Conservation (phyloP, 2,329 filamentous ascomycete species). For the Xylaria polymorpha region DNA sequence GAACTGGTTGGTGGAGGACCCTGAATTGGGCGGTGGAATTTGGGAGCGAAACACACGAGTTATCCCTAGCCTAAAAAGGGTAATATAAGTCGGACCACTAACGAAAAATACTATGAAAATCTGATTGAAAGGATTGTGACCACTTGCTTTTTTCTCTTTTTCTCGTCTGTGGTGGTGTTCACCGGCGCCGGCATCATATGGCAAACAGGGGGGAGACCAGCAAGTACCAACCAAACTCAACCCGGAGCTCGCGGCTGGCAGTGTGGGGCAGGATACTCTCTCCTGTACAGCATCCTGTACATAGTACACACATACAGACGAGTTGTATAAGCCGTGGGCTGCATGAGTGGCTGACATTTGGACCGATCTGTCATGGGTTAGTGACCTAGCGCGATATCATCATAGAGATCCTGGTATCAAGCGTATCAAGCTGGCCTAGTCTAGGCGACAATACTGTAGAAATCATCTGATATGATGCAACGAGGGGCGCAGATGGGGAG, state of each 20-base stretch:
- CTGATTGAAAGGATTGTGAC: conserved; percentile 14
- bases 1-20: conserved; percentile 8
- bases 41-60: conserved; percentile 19
- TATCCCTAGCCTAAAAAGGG: conserved; percentile 31
- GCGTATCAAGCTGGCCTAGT: conserved; percentile 14
- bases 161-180: conserved; percentile 13
- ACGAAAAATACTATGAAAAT: conserved; percentile 6
- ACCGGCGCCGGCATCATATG: conserved; percentile 29
- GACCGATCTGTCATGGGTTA: conserved; percentile 33
- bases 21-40: conserved; percentile 10
- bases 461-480: conserved; percentile 11
- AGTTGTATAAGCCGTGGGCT: conserved; percentile 19
- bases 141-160: conserved; percentile 11
- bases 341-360: conserved; percentile 31
- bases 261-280: conserved; percentile 25
- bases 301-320: conserved; percentile 21
- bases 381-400: conserved; percentile 30
- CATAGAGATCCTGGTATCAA: conserved; percentile 23
- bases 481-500: background rate
- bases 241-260: conserved; percentile 32
- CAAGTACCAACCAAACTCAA: conserved; percentile 14
- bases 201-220: conserved; percentile 18
- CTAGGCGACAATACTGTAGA: conserved; percentile 16
- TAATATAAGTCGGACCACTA: conserved; percentile 11
- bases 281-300: conserved; percentile 17